Evolutionary conservation across 192 early-diverging fungal genomes (phyloP).

Genomic region (Blastocladiella britannica): DNA sequence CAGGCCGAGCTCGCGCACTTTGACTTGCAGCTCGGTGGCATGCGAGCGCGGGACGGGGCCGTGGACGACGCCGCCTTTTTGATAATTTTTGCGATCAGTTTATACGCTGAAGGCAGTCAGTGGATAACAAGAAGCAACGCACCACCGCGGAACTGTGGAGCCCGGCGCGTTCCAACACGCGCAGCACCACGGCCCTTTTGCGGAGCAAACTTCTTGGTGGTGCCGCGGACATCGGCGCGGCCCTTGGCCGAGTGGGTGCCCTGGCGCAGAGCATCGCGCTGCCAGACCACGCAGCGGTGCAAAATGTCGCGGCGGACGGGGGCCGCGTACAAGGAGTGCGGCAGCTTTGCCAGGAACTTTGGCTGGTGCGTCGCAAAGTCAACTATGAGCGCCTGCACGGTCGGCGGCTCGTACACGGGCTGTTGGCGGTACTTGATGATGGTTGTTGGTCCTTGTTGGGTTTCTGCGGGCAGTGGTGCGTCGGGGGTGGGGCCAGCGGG

Average conservation of each 20-base stretch:
- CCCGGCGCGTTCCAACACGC: slow-evolving; percentile 60
- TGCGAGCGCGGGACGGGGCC: slow-evolving; percentile 79
- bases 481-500: too few species aligned
- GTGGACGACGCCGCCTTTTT: slow-evolving; percentile 49
- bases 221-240: slow-evolving; percentile 64
- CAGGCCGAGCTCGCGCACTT: slow-evolving; percentile 68
- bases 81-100: not conserved
- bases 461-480: too few species aligned
- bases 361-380: slow-evolving; percentile 53
- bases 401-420: slow-evolving; percentile 5
- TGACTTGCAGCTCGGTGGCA: slow-evolving; percentile 56
- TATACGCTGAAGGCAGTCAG: too few species aligned
- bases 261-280: slow-evolving; percentile 51
- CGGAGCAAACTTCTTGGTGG: slow-evolving; percentile 54
- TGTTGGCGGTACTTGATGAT: too few species aligned
- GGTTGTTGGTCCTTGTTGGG: too few species aligned
- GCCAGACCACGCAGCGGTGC: slow-evolving; percentile 67
- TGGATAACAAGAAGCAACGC: too few species aligned
- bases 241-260: slow-evolving; percentile 69
- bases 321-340: slow-evolving; percentile 50
- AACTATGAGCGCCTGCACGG: slow-evolving; percentile 51
- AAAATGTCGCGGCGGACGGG: slow-evolving; percentile 61
- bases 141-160: slow-evolving; percentile 78
- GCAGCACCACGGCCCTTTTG: slow-evolving; percentile 89
- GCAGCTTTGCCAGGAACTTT: slow-evolving; percentile 46